A percentile compares a stretch with the other conserved stretches of the same genome.
Evolutionary conservation across 2,329 filamentous ascomycete species (phyloP).

Genomic region (Arthroderma sp.): DNA sequence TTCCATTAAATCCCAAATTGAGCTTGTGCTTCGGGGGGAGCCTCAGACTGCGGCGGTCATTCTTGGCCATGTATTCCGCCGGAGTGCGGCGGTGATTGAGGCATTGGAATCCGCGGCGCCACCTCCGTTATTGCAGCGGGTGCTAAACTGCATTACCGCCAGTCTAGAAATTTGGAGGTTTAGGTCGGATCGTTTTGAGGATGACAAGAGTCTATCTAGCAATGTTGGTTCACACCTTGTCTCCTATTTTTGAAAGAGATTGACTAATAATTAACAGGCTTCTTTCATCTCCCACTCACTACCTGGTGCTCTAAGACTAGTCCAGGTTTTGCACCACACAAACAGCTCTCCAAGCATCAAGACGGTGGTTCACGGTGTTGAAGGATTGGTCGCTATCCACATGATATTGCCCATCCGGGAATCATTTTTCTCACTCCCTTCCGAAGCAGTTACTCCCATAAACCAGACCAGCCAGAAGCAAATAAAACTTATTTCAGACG

Average conservation of each 20-base stretch:
- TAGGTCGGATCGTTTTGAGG: conserved; percentile 22
- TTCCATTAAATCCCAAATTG: conserved; percentile 24
- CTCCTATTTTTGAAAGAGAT: not conserved
- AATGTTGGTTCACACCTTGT: conserved; percentile 16
- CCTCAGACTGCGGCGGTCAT: conserved; percentile 22
- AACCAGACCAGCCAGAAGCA: conserved; percentile 22
- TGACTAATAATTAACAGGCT: conserved; percentile 3
- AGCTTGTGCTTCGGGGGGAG: conserved; percentile 26
- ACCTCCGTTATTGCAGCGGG: conserved; percentile 12
- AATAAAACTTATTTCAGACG: conserved; percentile 24
- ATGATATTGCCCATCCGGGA: conserved; percentile 29
- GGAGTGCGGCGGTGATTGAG: not conserved
- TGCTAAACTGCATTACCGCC: conserved; percentile 23
- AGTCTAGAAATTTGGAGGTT: conserved; percentile 26
- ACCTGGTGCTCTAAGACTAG: conserved; percentile 12
- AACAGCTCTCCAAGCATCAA: not conserved
- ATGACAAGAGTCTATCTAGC: conserved; percentile 21
- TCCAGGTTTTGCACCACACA: conserved; percentile 15
- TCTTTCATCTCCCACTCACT: conserved; percentile 21
- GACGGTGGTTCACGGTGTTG: conserved; percentile 14
- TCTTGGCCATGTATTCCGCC: conserved; percentile 10
- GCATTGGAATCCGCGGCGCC: not conserved
- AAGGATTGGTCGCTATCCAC: conserved; percentile 28
- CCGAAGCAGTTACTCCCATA: conserved; percentile 21
- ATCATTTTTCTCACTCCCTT: conserved; percentile 20